Base-by-base conservation (phyloP, 352 stramenopile species). In the Phytopythium ostracodes region DNA sequence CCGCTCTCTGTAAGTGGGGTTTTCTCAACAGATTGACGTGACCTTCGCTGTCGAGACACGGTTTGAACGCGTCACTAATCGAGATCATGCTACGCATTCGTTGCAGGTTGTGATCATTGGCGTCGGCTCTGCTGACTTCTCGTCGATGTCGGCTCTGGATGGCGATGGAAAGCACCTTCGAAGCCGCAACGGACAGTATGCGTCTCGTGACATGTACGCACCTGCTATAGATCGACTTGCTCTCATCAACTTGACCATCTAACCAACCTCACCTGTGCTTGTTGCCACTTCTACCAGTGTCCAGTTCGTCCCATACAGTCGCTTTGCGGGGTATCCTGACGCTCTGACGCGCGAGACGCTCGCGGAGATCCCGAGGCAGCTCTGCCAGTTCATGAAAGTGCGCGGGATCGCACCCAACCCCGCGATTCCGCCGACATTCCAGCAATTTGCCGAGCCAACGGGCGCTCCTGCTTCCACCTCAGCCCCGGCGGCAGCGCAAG, bases 341-440 rank as follows among this genome's bases (percentile, higher is more conserved):
- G 71, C 69, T 24, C 59, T 92, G 17, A 74, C 78, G 17, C 61
- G 73, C 44, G 75, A 85, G 69, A 78, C 81, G 24, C 70, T 95
- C 27, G 82, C 75, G 20, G 84, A 95, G 51, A 84, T 95, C 47
- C 87, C 87, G 2, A 60, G 57, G 49, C 87, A 95, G 64, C 68
- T 95, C 35, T 84, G 81, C 56, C 71, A 89, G 60, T 92, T 88
- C 71, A 91, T 95, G 81, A 79, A 79, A 63, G 76, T 82, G 59
- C 73, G 79, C 11, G 71, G 81, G 8, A 70, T 91, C 36, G 64
- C 59, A 38, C 78, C 86, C 11, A 86, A 87, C 40, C 68, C 73
- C 53, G 56, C 75, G 4, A 60, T 88, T 4, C 59, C 72, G 54
- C 74, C 79, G 15, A 80, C 74, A 14, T 88, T 70, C 65, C 69